A percentile compares a stretch with the other conserved stretches of the same genome.
phyloP scores from a whole-genome alignment of 2,329 filamentous ascomycete genomes.

The Hymenoscyphus fraxineus region DNA sequence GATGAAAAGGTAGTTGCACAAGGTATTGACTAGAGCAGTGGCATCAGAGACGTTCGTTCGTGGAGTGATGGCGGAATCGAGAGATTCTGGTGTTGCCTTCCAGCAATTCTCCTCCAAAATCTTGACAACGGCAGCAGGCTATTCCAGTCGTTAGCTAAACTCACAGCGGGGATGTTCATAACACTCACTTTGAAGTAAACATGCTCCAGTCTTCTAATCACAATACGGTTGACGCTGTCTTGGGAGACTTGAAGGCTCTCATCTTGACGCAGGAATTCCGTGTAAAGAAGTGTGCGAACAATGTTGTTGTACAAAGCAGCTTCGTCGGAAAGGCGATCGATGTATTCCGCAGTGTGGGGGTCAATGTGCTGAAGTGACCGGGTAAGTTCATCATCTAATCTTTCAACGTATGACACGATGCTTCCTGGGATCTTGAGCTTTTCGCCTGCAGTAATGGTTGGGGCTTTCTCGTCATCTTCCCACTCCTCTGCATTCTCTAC shows the following conservation, averaged over 20 bases:
- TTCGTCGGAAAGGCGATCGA: slow-evolving; percentile 91
- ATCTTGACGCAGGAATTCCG: slow-evolving; percentile 73
- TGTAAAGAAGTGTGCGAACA: slow-evolving; percentile 82
- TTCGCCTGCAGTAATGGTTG: slow-evolving; percentile 67
- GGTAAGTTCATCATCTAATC: slow-evolving; percentile 94
- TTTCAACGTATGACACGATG: slow-evolving; percentile 89
- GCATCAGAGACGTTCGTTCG: slow-evolving; percentile 66
- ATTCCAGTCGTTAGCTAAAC: slow-evolving; percentile 18
- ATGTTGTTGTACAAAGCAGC: slow-evolving; percentile 87
- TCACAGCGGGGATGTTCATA: slow-evolving; percentile 13
- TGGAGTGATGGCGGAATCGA: slow-evolving; percentile 79
- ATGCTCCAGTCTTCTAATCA: slow-evolving; percentile 93
- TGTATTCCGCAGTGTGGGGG: slow-evolving; percentile 97
- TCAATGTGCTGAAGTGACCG: slow-evolving; percentile 97
- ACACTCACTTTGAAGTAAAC: slow-evolving; percentile 87
- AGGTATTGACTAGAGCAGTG: slow-evolving; percentile 71
- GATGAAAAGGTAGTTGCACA: slow-evolving; percentile 93
- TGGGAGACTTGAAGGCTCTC: slow-evolving; percentile 69
- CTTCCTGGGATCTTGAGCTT: slow-evolving; percentile 90
- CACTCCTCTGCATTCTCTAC: slow-evolving; percentile 93
- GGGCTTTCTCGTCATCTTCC: slow-evolving; percentile 97
- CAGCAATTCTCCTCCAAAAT: slow-evolving; percentile 94
- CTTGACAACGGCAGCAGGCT: slow-evolving; percentile 85
- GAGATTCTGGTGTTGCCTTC: slow-evolving; percentile 67
- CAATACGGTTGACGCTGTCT: slow-evolving; percentile 84